phyloP scores from a whole-genome alignment of 305 asterid genomes.

The Fraxinus latifolia region DNA sequence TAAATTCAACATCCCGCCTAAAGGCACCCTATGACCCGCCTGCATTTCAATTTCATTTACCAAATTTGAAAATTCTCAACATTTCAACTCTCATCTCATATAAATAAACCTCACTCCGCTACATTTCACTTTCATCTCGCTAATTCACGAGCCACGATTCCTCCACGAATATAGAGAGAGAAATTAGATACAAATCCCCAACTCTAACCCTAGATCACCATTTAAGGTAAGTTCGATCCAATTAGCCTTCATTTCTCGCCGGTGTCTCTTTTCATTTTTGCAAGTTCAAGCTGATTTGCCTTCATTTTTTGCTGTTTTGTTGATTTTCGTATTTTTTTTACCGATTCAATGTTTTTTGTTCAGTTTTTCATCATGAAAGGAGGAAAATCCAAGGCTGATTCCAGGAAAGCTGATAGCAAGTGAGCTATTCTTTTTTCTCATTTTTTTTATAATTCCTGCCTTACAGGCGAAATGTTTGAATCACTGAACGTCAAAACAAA shows the following conservation, averaged over 20 bases:
- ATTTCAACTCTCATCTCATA: constrained; percentile 7
- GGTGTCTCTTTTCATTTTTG: neutral
- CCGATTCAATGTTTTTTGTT: neutral
- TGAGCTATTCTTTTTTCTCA: constrained; percentile 13
- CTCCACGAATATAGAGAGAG: constrained; percentile 4
- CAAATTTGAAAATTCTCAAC: constrained; percentile 18
- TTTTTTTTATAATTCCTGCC: neutral
- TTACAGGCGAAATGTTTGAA: neutral
- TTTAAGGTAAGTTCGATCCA: constrained; percentile 19
- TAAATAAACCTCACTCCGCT: neutral
- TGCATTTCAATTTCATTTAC: constrained; percentile 23
- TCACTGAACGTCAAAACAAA: neutral
- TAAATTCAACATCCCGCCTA: constrained; percentile 21
- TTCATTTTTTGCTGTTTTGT: neutral
- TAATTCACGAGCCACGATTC: constrained; percentile 1
- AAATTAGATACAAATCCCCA: neutral
- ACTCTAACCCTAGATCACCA: constrained; percentile 35
- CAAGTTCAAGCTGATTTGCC: neutral
- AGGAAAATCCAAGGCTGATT: constrained; percentile 55
- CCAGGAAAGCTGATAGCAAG: constrained; percentile 56
- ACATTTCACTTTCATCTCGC: neutral
- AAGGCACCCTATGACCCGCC: constrained; percentile 1
- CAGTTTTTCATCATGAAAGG: constrained; percentile 49
- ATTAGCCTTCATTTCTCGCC: neutral
- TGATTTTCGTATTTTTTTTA: neutral